These are phyloP conservation scores for Chloromonas sp. DNA, from an alignment of 163 green algal genomes.

Conservation along the genomic window DNA sequence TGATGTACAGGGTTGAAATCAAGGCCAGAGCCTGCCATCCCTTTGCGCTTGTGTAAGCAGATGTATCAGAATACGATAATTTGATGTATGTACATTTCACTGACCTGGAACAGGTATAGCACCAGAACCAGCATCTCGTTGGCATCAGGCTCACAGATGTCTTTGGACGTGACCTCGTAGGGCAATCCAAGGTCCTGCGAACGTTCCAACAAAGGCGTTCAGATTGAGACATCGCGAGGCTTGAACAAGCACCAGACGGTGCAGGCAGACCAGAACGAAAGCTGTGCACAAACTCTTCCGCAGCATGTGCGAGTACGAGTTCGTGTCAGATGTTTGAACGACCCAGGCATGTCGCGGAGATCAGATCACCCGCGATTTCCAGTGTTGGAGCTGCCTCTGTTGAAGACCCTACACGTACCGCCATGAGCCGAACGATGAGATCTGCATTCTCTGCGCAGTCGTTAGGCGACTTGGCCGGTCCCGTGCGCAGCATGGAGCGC, in stretches of 20 bases:
- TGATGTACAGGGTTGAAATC: too few relatives aligned
- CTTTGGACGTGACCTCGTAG: conserved; percentile 44
- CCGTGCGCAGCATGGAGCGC: neutral
- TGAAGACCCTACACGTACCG: conserved; percentile 12
- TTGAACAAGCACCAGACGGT: neutral
- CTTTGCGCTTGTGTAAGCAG: too few relatives aligned
- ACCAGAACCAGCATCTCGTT: conserved; percentile 53
- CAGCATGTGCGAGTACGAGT: too few relatives aligned
- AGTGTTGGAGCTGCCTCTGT: too few relatives aligned
- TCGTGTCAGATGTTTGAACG: too few relatives aligned
- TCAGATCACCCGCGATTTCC: too few relatives aligned
- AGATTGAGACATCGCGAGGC: neutral
- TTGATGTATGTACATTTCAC: too few relatives aligned
- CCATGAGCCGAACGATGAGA: conserved; percentile 43
- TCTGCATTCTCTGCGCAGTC: conserved; percentile 41
- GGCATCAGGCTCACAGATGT: conserved; percentile 45
- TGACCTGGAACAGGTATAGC: conserved; percentile 54
- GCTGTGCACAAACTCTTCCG: too few relatives aligned
- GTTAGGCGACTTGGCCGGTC: neutral
- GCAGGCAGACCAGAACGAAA: too few relatives aligned
- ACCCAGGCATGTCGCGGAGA: too few relatives aligned
- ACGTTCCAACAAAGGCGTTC: neutral
- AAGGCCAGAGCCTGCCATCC: too few relatives aligned
- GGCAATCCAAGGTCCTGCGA: conserved; percentile 52
- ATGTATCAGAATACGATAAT: too few relatives aligned